Percentiles rank a stretch among this genome's conserved stretches.
phyloP scores from a whole-genome alignment of 2,329 filamentous ascomycete species.

The Fusarium stilboides region DNA sequence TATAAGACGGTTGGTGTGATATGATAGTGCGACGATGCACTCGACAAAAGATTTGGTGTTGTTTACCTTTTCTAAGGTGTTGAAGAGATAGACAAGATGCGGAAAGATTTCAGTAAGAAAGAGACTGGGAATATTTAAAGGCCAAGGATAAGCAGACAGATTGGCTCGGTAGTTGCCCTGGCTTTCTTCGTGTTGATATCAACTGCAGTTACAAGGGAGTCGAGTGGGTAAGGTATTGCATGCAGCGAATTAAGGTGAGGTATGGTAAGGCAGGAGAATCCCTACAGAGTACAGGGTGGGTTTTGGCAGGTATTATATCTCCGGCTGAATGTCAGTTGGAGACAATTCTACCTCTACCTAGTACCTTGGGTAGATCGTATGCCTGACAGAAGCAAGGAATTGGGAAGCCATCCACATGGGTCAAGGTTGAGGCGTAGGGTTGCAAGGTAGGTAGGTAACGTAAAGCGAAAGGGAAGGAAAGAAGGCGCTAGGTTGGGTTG shows the following conservation, averaged over 20 bases:
- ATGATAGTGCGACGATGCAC: slow-evolving; percentile 3
- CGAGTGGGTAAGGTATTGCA: not conserved
- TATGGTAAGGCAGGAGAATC: not conserved
- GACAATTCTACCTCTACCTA: not conserved
- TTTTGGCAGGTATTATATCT: slow-evolving; percentile 32
- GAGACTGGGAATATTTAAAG: not conserved
- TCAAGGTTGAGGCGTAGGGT: slow-evolving; percentile 14
- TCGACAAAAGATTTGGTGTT: not conserved
- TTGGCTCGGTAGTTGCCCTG: not conserved
- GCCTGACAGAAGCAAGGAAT: slow-evolving; percentile 26
- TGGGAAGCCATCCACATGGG: slow-evolving; percentile 13
- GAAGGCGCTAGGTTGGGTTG: slow-evolving; percentile 1
- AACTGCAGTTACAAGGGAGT: slow-evolving; percentile 8
- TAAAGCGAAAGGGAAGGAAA: not conserved
- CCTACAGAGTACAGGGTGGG: slow-evolving; percentile 11
- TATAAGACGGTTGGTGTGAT: not conserved
- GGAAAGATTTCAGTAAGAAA: not conserved
- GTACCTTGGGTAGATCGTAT: not conserved
- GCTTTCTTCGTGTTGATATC: slow-evolving; percentile 3
- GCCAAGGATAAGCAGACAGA: slow-evolving; percentile 4
- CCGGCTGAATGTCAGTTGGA: slow-evolving; percentile 2
- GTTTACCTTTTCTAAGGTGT: not conserved
- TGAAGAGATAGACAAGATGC: not conserved
- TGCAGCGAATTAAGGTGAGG: not conserved
- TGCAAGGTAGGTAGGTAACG: not conserved